Percentiles rank a stretch among this genome's conserved stretches.
Evolutionary conservation across 805 yeast species (phyloP).

Genomic region (Saturnispora zaruensis): DNA sequence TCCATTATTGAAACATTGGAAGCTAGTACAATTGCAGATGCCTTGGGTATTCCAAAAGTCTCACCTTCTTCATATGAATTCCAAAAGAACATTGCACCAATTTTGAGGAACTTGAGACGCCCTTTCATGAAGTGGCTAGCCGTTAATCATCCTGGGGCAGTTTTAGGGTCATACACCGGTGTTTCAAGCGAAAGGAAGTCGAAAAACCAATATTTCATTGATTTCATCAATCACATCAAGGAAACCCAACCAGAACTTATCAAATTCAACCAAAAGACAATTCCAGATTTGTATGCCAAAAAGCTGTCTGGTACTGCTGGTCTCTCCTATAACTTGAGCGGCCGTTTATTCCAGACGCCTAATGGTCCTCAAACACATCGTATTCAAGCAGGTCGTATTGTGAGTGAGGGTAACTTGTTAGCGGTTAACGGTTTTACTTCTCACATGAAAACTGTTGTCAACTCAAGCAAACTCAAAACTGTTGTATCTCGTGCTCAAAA

Average conservation of each 20-base stretch:
- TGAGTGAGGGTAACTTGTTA: slow-evolving; percentile 34
- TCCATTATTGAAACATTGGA: slow-evolving; percentile 16
- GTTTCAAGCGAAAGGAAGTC: slow-evolving; percentile 25
- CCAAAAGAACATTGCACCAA: slow-evolving; percentile 24
- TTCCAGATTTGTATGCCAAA: slow-evolving; percentile 18
- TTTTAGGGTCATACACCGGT: slow-evolving; percentile 22
- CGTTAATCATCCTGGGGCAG: slow-evolving; percentile 36
- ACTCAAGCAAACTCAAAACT: slow-evolving; percentile 12
- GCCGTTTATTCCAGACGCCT: slow-evolving; percentile 62
- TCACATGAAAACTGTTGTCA: slow-evolving; percentile 17
- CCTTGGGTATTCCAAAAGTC: slow-evolving; percentile 20
- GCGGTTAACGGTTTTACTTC: slow-evolving; percentile 48
- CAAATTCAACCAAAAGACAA: slow-evolving; percentile 7
- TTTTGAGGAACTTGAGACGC: slow-evolving; percentile 39
- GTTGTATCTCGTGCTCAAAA: slow-evolving; percentile 19
- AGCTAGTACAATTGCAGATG: slow-evolving; percentile 22
- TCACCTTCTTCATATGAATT: slow-evolving; percentile 18
- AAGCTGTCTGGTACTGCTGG: slow-evolving; percentile 62
- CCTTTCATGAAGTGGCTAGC: slow-evolving; percentile 51
- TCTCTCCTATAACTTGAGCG: slow-evolving; percentile 57
- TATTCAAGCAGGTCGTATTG: slow-evolving; percentile 62
- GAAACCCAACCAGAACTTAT: slow-evolving; percentile 15
- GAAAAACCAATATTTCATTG: slow-evolving; percentile 13
- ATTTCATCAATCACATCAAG: slow-evolving; percentile 34
- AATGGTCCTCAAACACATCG: slow-evolving; percentile 49